Evolutionary conservation across 352 stramenopile genomes (phyloP).

Genomic region (Phytophthora sp.): DNA sequence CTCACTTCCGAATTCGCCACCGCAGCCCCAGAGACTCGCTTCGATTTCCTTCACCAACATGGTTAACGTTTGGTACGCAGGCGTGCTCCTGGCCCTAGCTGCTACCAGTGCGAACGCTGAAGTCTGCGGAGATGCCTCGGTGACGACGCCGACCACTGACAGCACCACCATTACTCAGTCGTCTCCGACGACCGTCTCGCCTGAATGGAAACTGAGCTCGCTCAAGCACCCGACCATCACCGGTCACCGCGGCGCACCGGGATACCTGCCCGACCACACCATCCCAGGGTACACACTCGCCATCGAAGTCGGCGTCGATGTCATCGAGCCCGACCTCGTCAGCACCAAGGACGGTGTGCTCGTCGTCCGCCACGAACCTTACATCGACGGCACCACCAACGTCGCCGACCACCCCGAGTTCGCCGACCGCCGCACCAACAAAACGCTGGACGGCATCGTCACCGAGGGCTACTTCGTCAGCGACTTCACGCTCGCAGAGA

Average conservation of each 20-base stretch:
- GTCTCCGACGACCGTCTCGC: conserved; percentile 15
- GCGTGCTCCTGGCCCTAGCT: conserved; percentile 31
- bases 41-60: conserved; percentile 36
- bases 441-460: conserved; percentile 60
- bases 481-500: conserved; percentile 92
- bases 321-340: conserved; percentile 93
- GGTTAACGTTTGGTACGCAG: conserved; percentile 49
- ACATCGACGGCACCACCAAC: conserved; percentile 92
- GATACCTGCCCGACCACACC: conserved; percentile 92
- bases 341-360: conserved; percentile 85
- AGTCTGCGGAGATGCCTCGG: conserved; percentile 35
- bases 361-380: conserved; percentile 86
- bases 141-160: conserved; percentile 35
- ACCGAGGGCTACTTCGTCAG: conserved; percentile 86
- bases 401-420: conserved; percentile 81
- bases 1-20: conserved; percentile 30
- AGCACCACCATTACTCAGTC: conserved; percentile 1
- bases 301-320: conserved; percentile 90
- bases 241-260: conserved; percentile 87
- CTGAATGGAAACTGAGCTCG: conserved; percentile 25
- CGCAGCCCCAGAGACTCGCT: not conserved
- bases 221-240: conserved; percentile 67
- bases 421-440: conserved; percentile 59
- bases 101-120: conserved; percentile 31
- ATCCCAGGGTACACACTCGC: conserved; percentile 89